Percentiles rank a stretch among this genome's conserved stretches.
Conservation (phyloP, 768 basidiomycete genomes). For the Mycena olivaceomarginata region DNA sequence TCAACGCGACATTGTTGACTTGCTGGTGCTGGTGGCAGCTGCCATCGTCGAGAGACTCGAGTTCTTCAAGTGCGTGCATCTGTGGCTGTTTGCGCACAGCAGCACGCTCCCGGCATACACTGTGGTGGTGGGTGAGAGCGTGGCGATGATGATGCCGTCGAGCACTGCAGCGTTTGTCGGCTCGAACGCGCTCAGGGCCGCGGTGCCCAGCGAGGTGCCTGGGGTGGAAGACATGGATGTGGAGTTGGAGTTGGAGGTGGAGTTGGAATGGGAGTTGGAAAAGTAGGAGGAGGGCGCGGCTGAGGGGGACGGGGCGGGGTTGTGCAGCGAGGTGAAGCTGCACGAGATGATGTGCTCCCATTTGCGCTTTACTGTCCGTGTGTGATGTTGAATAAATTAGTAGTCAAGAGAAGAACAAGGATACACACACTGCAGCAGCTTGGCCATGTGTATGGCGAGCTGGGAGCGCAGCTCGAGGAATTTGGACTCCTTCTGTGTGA, state of each 20-base stretch:
- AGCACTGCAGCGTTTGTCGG: slow-evolving; percentile 59
- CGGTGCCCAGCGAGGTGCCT: background rate
- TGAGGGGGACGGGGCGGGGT: slow-evolving; percentile 35
- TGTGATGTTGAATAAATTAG: background rate
- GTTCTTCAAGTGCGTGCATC: slow-evolving; percentile 45
- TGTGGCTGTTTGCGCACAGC: slow-evolving; percentile 7
- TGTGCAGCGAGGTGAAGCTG: slow-evolving; percentile 64
- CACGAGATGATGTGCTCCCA: slow-evolving; percentile 89
- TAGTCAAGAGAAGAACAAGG: background rate
- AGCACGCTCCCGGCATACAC: too few relatives aligned
- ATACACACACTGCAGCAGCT: slow-evolving; percentile 76
- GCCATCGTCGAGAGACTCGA: slow-evolving; percentile 46
- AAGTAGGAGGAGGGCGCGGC: slow-evolving; percentile 48
- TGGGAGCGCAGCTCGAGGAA: slow-evolving; percentile 89
- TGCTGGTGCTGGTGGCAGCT: slow-evolving; percentile 30
- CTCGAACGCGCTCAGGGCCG: background rate
- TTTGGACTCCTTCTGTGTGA: slow-evolving; percentile 91
- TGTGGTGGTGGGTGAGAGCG: slow-evolving; percentile 51
- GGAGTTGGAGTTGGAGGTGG: slow-evolving; percentile 14
- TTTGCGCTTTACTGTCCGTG: slow-evolving; percentile 79
- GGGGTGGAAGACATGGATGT: background rate
- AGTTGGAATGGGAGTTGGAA: slow-evolving; percentile 43
- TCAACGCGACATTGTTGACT: slow-evolving; percentile 50
- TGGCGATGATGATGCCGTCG: slow-evolving; percentile 76
- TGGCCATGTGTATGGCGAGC: slow-evolving; percentile 82